phyloP scores from a whole-genome alignment of 176 grass and related monocot species.

The Juncus effusus region DNA sequence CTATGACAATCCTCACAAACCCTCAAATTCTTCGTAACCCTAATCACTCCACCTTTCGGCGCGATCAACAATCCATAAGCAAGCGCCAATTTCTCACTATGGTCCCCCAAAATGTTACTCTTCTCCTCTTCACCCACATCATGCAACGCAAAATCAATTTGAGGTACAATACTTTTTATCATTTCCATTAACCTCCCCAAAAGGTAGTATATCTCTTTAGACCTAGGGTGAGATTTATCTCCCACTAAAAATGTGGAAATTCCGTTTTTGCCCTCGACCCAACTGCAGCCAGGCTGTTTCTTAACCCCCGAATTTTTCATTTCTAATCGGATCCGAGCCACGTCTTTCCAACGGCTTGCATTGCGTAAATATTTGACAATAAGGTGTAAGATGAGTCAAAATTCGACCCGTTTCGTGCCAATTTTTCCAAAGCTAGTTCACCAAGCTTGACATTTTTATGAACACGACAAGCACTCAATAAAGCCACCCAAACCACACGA shows the following conservation, averaged over 20 bases:
- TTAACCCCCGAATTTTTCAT: conserved; percentile 73
- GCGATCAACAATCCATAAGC: conserved; percentile 72
- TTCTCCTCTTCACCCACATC: conserved; percentile 92
- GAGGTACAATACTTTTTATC: conserved; percentile 67
- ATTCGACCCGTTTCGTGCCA: conserved; percentile 56
- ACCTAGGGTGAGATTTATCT: conserved; percentile 61
- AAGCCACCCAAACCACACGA: conserved; percentile 62
- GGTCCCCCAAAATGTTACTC: conserved; percentile 59
- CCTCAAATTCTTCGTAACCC: conserved; percentile 80
- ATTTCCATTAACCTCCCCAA: conserved; percentile 51
- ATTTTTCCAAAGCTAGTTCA: conserved; percentile 61
- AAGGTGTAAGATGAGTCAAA: conserved; percentile 80
- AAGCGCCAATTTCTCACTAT: conserved; percentile 84
- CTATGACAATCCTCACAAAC: conserved; percentile 83
- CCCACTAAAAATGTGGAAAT: conserved; percentile 80
- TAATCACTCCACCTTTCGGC: conserved; percentile 56
- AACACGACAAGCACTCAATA: conserved; percentile 70
- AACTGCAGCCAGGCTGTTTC: conserved; percentile 86
- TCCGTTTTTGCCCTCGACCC: conserved; percentile 72
- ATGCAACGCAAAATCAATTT: conserved; percentile 70
- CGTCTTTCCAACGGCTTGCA: conserved; percentile 70
- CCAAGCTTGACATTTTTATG: conserved; percentile 87
- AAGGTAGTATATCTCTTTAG: conserved; percentile 67
- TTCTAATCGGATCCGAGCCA: conserved; percentile 53
- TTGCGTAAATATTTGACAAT: conserved; percentile 86